Evolutionary conservation across 768 basidiomycete species (phyloP).

Genomic region (Suillus cothurnatus): DNA sequence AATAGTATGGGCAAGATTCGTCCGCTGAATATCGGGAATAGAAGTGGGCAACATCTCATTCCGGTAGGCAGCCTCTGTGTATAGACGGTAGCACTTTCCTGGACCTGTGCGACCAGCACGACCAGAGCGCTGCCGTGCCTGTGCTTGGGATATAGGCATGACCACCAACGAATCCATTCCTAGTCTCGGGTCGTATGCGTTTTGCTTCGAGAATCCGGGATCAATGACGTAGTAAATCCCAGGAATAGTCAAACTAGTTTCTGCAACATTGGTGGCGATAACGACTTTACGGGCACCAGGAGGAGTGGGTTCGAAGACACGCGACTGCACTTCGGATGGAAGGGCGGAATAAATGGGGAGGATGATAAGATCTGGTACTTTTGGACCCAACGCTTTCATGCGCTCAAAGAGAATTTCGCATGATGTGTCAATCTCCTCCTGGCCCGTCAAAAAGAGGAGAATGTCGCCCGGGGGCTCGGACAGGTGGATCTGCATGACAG

Average conservation of each 20-base stretch:
- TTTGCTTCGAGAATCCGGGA: slow-evolving; percentile 98
- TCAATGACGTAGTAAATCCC: slow-evolving; percentile 99
- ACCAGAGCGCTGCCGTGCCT: slow-evolving; percentile 93
- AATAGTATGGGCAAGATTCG: slow-evolving; percentile 91
- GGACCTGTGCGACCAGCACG: slow-evolving; percentile 98
- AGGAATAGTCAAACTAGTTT: slow-evolving; percentile 97
- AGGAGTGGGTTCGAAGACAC: slow-evolving; percentile 97
- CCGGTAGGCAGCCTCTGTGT: slow-evolving; percentile 96
- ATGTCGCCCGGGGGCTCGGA: slow-evolving; percentile 97
- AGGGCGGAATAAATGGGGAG: slow-evolving; percentile 98
- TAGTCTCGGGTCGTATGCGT: slow-evolving; percentile 94
- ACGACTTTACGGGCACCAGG: slow-evolving; percentile 99
- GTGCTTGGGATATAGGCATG: slow-evolving; percentile 98
- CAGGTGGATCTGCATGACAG: slow-evolving; percentile 98
- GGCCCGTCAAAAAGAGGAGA: slow-evolving; percentile 95
- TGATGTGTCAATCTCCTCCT: slow-evolving; percentile 97
- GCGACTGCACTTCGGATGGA: slow-evolving; percentile 96
- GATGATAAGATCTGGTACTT: slow-evolving; percentile 96
- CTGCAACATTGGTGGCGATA: slow-evolving; percentile 99
- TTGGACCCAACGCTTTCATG: slow-evolving; percentile 98
- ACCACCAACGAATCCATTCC: slow-evolving; percentile 99
- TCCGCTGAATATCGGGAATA: slow-evolving; percentile 96
- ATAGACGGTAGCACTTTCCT: slow-evolving; percentile 96
- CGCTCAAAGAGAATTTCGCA: slow-evolving; percentile 98
- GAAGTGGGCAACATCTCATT: slow-evolving; percentile 99